A percentile compares a stretch with the other conserved stretches of the same genome.
Evolutionary conservation across 305 asterid genomes (phyloP).

Genomic region (Fraxinus sp.): DNA sequence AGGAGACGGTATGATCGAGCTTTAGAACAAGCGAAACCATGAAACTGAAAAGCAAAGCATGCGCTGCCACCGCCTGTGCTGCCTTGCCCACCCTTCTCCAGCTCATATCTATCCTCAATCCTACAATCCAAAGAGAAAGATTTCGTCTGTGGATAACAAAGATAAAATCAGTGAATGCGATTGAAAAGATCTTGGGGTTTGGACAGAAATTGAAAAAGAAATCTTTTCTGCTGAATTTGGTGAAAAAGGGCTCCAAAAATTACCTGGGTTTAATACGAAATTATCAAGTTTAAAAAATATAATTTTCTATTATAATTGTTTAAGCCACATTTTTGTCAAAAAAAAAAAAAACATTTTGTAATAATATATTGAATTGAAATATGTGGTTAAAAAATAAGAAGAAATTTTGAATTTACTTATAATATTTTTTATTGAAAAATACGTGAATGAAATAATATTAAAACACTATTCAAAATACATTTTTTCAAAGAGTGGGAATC

Average conservation of each 20-base stretch:
- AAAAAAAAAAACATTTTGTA: too few species aligned
- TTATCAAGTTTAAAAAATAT: neutral
- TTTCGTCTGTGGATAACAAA: neutral
- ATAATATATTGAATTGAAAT: too few species aligned
- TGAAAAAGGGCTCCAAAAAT: too few species aligned
- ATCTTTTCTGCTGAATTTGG: neutral
- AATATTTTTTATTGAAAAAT: too few species aligned
- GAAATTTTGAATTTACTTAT: too few species aligned
- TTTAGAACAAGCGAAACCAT: slow-evolving; percentile 76
- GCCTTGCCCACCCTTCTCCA: slow-evolving; percentile 92
- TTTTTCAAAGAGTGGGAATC: too few species aligned
- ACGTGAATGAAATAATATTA: too few species aligned
- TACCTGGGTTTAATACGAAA: neutral
- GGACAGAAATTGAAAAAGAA: neutral
- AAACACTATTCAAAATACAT: too few species aligned
- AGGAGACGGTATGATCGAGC: slow-evolving; percentile 65
- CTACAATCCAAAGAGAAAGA: neutral
- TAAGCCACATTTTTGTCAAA: too few species aligned
- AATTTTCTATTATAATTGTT: too few species aligned
- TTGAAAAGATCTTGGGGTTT: neutral
- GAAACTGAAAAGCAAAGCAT: slow-evolving; percentile 63
- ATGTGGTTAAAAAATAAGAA: too few species aligned
- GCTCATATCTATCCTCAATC: slow-evolving; percentile 50
- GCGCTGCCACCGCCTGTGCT: slow-evolving; percentile 78
- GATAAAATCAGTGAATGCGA: neutral